phyloP scores from a whole-genome alignment of 140 eudicot genomes.

The Cichorium intybus region DNA sequence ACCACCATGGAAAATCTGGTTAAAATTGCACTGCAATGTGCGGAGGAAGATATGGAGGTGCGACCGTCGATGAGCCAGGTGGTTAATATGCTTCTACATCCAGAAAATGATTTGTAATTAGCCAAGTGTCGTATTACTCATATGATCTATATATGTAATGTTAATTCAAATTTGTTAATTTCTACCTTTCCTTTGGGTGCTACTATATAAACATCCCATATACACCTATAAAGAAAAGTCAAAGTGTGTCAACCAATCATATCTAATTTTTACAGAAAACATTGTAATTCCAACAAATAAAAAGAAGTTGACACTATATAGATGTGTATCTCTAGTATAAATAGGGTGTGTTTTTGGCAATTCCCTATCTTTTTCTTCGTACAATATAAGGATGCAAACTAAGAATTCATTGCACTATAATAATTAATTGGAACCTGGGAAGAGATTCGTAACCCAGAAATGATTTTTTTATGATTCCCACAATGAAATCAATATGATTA shows the following conservation, averaged over 20 bases:
- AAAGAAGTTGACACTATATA: too few species aligned
- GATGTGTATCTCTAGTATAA: too few species aligned
- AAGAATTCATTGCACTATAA: background rate
- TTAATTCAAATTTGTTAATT: background rate
- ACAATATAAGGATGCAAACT: too few species aligned
- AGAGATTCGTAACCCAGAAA: background rate
- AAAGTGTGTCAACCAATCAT: too few species aligned
- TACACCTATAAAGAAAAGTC: too few species aligned
- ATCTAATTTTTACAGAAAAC: too few species aligned
- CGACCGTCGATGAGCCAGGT: slow-evolving; percentile 61
- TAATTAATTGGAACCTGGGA: background rate
- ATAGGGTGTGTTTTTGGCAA: too few species aligned
- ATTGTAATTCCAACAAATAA: too few species aligned
- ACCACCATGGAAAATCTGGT: slow-evolving; percentile 22
- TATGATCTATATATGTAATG: background rate
- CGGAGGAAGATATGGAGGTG: slow-evolving; percentile 45
- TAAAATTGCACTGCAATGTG: slow-evolving; percentile 47
- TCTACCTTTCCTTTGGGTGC: too few species aligned
- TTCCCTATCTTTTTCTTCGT: too few species aligned
- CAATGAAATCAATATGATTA: too few species aligned
- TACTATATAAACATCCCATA: too few species aligned
- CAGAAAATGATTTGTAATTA: slow-evolving; percentile 1
- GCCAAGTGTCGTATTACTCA: background rate
- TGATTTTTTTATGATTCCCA: background rate
- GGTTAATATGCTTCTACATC: slow-evolving; percentile 39